A percentile compares a stretch with the other conserved stretches of the same genome.
phyloP scores from a whole-genome alignment of 768 basidiomycete genomes.

The Podaxis carcinomalis region DNA sequence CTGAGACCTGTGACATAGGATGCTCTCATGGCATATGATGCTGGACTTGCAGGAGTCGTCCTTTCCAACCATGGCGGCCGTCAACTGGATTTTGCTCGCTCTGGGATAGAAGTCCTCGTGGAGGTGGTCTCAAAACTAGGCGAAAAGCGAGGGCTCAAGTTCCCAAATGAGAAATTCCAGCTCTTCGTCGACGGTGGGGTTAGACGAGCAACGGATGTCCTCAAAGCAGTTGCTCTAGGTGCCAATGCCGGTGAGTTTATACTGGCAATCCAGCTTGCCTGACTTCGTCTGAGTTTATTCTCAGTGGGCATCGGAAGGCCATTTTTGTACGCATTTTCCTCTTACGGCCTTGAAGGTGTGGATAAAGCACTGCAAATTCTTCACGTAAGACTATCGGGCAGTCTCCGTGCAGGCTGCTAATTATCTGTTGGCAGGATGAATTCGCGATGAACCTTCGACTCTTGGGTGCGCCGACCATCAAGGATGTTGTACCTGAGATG shows the following conservation, averaged over 20 bases:
- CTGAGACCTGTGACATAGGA: constrained; percentile 39
- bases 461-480: constrained; percentile 76
- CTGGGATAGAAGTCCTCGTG: constrained; percentile 86
- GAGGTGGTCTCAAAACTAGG: constrained; percentile 77
- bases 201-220: constrained; percentile 81
- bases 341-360: constrained; percentile 87
- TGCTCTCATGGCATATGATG: constrained; percentile 79
- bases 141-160: constrained; percentile 58
- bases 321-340: constrained; percentile 83
- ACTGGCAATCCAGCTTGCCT: not conserved
- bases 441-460: constrained; percentile 98
- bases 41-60: constrained; percentile 69
- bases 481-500: constrained; percentile 84
- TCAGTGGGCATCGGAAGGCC: constrained; percentile 81
- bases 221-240: constrained; percentile 85
- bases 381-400: constrained; percentile 41
- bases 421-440: constrained; percentile 62
- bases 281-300: not conserved
- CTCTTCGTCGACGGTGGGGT: constrained; percentile 95
- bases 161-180: constrained; percentile 79
- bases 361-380: constrained; percentile 79
- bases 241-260: constrained; percentile 68
- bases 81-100: constrained; percentile 76
- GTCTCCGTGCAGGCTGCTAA: not conserved
- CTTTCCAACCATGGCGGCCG: constrained; percentile 87